A percentile compares a stretch with the other conserved stretches of the same genome.
Conservation (phyloP, 768 basidiomycete genomes). For the Pisolithus marmoratus region DNA sequence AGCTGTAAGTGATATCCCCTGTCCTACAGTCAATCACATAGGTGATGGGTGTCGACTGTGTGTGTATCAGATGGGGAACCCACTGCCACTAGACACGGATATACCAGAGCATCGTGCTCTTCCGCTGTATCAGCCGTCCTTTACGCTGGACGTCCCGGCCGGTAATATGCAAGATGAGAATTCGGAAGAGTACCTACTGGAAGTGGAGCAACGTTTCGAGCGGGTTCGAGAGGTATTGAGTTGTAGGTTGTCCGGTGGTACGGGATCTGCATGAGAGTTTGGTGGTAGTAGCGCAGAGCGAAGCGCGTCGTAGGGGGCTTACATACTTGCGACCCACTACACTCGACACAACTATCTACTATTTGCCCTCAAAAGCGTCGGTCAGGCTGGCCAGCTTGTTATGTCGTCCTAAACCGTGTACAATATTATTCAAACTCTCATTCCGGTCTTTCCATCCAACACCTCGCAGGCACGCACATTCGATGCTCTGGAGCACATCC, state of each 20-base stretch:
- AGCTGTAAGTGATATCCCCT: conserved; percentile 42
- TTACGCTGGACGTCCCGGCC: conserved; percentile 67
- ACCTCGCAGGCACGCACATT: conserved; percentile 1
- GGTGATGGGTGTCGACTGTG: neutral
- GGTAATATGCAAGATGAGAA: conserved; percentile 78
- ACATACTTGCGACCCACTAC: neutral
- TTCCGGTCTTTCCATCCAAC: conserved; percentile 13
- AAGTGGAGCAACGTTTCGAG: conserved; percentile 38
- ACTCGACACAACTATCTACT: neutral
- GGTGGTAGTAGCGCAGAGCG: no score
- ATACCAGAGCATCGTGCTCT: conserved; percentile 78
- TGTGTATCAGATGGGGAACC: conserved; percentile 42
- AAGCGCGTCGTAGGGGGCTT: no score
- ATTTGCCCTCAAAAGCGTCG: neutral
- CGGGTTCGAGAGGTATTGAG: conserved; percentile 23
- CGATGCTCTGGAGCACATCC: conserved; percentile 60
- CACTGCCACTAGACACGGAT: conserved; percentile 50
- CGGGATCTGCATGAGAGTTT: no score
- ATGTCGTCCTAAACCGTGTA: conserved; percentile 22
- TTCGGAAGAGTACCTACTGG: conserved; percentile 46
- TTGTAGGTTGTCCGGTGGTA: neutral
- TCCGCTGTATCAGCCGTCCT: conserved; percentile 72
- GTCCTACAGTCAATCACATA: neutral
- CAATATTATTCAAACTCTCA: conserved; percentile 11
- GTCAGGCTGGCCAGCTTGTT: conserved; percentile 22